phyloP scores from a whole-genome alignment of 2,329 filamentous ascomycete genomes.

The Penicillium sp. region DNA sequence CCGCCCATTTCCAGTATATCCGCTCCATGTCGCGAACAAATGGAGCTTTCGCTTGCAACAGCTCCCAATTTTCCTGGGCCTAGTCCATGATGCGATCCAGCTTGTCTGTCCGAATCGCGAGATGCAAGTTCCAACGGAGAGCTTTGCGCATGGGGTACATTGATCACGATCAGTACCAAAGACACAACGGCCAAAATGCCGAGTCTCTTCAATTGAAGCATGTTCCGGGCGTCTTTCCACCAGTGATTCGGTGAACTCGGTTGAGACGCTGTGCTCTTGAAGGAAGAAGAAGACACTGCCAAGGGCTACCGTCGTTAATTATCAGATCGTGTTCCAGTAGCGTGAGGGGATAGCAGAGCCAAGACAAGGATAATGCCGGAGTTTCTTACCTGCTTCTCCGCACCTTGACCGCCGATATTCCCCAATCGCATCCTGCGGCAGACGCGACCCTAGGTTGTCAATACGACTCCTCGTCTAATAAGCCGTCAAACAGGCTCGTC shows the following conservation, averaged over 20 bases:
- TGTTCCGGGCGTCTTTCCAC: slow-evolving; percentile 3
- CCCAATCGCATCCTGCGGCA: slow-evolving; percentile 4
- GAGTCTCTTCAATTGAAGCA: slow-evolving; percentile 17
- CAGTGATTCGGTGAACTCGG: slow-evolving; percentile 2
- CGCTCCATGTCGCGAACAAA: slow-evolving; percentile 66
- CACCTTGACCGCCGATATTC: slow-evolving; percentile 19
- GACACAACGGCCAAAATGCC: slow-evolving; percentile 17
- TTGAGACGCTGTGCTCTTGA: not conserved
- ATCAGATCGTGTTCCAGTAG: slow-evolving; percentile 1
- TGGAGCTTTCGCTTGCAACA: slow-evolving; percentile 63
- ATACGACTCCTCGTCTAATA: not conserved
- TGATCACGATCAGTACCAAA: slow-evolving; percentile 19
- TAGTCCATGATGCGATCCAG: slow-evolving; percentile 28
- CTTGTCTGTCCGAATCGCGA: not conserved
- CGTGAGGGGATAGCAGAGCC: not conserved
- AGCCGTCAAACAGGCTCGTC: not conserved
- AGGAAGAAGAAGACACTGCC: not conserved
- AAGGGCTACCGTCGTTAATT: slow-evolving; percentile 16
- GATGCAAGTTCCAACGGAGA: slow-evolving; percentile 19
- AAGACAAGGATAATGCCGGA: slow-evolving; percentile 1
- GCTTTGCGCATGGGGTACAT: slow-evolving; percentile 21
- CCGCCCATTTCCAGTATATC: slow-evolving; percentile 59
- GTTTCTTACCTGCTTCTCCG: slow-evolving; percentile 31
- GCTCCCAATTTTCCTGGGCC: slow-evolving; percentile 50
- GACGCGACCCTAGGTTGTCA: not conserved